phyloP scores from a whole-genome alignment of 768 basidiomycete genomes.

The Xerocomellus dryophilus region DNA sequence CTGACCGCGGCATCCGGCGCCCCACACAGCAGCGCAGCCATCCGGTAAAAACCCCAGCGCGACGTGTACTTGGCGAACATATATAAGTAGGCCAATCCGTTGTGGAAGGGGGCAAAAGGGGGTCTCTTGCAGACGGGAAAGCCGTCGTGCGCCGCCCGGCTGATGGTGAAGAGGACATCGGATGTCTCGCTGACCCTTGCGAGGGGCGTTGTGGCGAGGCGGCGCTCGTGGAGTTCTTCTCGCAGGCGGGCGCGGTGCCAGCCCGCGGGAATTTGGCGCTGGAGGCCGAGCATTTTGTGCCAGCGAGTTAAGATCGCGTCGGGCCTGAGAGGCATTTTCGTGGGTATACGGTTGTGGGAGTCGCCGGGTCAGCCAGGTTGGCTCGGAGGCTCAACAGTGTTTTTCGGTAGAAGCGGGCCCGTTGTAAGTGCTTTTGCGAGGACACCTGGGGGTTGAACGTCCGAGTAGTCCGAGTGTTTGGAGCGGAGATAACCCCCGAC shows the following conservation, averaged over 20 bases:
- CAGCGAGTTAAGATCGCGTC: constrained; percentile 4
- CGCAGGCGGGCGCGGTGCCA: constrained; percentile 6
- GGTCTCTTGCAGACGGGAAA: constrained; percentile 5
- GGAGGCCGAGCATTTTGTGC: constrained; percentile 9
- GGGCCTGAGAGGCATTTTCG: constrained; percentile 6
- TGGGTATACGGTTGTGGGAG: neutral
- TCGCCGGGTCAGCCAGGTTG: neutral
- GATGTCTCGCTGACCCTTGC: constrained; percentile 8
- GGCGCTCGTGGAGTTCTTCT: constrained; percentile 5
- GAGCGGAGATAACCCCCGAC: too few relatives aligned
- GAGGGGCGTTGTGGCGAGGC: constrained; percentile 3
- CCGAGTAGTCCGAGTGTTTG: too few relatives aligned
- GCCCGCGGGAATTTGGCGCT: constrained; percentile 3
- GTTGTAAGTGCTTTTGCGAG: neutral
- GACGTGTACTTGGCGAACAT: constrained; percentile 8
- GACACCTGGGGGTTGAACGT: too few relatives aligned
- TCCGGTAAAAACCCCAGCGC: constrained; percentile 8
- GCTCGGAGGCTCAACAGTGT: neutral
- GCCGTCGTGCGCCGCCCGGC: constrained; percentile 1
- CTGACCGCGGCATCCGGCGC: constrained; percentile 2
- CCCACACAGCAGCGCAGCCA: constrained; percentile 4
- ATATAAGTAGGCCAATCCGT: constrained; percentile 5
- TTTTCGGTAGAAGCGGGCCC: neutral
- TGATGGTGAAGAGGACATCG: constrained; percentile 11
- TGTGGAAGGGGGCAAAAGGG: constrained; percentile 2